Percentiles rank a stretch among this genome's conserved stretches.
These are phyloP conservation scores for Irpex lacteus DNA, from an alignment of 1,284 basidiomycete genomes.

Conservation along the genomic window DNA sequence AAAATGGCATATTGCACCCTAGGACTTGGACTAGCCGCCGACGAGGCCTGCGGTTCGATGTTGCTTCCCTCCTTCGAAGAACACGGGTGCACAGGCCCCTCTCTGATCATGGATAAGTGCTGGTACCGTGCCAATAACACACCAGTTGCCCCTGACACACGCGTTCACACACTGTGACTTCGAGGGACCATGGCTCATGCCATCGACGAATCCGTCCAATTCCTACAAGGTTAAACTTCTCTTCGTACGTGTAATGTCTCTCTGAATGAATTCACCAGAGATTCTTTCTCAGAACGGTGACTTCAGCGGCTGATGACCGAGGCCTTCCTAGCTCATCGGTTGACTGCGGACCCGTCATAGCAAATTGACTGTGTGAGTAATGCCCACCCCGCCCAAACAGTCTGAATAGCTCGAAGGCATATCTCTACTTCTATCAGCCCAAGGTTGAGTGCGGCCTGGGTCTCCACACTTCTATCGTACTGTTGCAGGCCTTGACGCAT, in stretches of 20 bases:
- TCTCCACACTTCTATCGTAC: too few relatives aligned
- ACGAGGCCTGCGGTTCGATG: not conserved
- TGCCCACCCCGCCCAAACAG: not conserved
- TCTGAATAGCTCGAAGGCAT: not conserved
- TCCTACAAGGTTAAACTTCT: not conserved
- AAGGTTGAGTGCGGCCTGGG: not conserved
- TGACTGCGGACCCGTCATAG: not conserved
- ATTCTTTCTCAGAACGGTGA: not conserved
- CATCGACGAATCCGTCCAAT: not conserved
- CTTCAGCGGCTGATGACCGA: not conserved
- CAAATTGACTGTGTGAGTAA: not conserved
- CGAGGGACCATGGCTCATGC: not conserved
- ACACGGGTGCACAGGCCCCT: not conserved
- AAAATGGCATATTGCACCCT: not conserved
- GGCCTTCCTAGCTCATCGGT: not conserved
- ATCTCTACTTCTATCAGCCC: not conserved
- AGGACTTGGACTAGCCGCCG: not conserved
- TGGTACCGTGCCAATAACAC: not conserved
- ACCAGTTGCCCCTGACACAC: not conserved
- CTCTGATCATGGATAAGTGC: not conserved
- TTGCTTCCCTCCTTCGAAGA: not conserved
- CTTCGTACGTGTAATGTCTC: not conserved
- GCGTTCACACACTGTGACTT: not conserved
- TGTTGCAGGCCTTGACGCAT: too few relatives aligned
- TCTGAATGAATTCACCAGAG: not conserved